phyloP scores from a whole-genome alignment of 2,329 filamentous ascomycete genomes.

The Phoma sp. region DNA sequence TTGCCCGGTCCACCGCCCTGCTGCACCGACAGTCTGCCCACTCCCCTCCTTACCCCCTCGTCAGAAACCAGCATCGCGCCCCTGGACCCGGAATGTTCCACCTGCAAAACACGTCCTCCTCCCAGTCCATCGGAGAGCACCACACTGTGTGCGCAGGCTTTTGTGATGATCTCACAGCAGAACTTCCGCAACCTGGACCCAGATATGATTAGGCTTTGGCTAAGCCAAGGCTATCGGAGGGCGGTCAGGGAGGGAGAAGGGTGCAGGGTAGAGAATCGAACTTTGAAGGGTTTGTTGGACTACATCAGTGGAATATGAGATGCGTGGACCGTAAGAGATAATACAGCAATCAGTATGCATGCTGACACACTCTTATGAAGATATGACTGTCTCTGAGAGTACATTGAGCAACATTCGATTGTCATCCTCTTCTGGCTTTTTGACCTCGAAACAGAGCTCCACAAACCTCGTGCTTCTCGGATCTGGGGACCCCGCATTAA shows the following conservation, averaged over 20 bases:
- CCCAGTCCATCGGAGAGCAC: conserved; percentile 40
- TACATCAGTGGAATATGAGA: conserved; percentile 41
- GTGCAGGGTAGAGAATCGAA: conserved; percentile 45
- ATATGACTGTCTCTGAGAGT: no score
- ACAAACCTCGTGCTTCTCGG: background rate
- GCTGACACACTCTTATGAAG: no score
- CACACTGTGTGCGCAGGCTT: conserved; percentile 44
- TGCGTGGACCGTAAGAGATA: background rate
- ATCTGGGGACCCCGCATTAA: conserved; percentile 2
- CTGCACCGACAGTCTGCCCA: conserved; percentile 23
- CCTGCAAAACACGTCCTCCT: conserved; percentile 33
- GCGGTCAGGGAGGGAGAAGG: conserved; percentile 40
- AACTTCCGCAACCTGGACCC: conserved; percentile 44
- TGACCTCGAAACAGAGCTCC: no score
- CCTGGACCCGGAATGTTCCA: conserved; percentile 33
- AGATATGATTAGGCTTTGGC: conserved; percentile 39
- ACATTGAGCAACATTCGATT: no score
- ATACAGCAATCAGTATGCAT: no score
- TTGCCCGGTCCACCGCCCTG: conserved; percentile 33
- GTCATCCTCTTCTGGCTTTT: no score
- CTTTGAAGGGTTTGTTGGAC: conserved; percentile 42
- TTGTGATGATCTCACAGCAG: conserved; percentile 43
- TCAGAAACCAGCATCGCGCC: background rate
- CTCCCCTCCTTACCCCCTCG: background rate
- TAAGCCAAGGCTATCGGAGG: conserved; percentile 39